These are phyloP conservation scores for Saccharata proteae DNA, from an alignment of 2,329 filamentous ascomycete genomes.

Conservation along the genomic window DNA sequence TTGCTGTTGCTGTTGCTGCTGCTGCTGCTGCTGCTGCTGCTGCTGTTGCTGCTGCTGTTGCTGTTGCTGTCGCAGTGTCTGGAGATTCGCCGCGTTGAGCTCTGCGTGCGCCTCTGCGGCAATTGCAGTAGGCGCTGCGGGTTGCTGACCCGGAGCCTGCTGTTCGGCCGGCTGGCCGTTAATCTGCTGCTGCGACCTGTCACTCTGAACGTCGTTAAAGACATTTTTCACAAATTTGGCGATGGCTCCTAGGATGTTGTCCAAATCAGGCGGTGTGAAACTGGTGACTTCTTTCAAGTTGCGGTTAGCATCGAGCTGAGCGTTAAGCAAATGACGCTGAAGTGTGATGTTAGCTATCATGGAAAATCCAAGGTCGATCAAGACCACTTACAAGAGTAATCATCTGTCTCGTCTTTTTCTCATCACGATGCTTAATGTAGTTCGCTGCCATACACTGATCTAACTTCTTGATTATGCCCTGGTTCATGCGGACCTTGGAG, in stretches of 20 bases:
- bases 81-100: constrained; percentile 23
- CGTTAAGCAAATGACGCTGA: constrained; percentile 3
- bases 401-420: neutral
- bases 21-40: too few species aligned
- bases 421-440: constrained; percentile 4
- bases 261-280: neutral
- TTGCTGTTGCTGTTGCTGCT: constrained; percentile 36
- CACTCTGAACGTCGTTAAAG: neutral
- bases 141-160: constrained; percentile 1
- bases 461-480: constrained; percentile 4
- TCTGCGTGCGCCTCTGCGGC: constrained; percentile 11
- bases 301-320: constrained; percentile 3
- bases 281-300: constrained; percentile 2
- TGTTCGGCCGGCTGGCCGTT: neutral
- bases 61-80: constrained; percentile 5
- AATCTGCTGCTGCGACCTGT: constrained; percentile 1
- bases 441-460: constrained; percentile 5
- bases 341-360: too few species aligned
- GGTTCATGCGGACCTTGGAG: constrained; percentile 4
- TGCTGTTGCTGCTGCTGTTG: constrained; percentile 11
- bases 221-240: constrained; percentile 17
- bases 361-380: too few species aligned
- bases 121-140: constrained; percentile 5
- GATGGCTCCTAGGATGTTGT: constrained; percentile 11
- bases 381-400: constrained; percentile 1